phyloP scores from a whole-genome alignment of 1,284 basidiomycete genomes.

The Athelia sp. region DNA sequence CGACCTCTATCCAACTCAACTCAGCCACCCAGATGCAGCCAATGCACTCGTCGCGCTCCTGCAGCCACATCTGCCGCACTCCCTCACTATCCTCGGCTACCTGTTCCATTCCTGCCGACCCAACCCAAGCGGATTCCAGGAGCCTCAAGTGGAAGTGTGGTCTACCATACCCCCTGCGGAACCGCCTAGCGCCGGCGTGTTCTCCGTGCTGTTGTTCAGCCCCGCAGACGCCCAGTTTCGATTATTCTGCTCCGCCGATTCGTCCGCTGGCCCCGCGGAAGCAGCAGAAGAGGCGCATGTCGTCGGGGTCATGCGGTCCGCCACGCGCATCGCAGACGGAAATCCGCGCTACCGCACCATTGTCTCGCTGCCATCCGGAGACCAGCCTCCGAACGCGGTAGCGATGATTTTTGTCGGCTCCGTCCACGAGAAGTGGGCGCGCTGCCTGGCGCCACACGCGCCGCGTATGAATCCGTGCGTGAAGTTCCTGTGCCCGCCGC shows the following conservation, averaged over 20 bases:
- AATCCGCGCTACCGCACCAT: slow-evolving; percentile 6
- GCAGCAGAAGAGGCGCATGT: slow-evolving; percentile 11
- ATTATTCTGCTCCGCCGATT: slow-evolving; percentile 15
- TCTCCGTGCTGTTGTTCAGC: slow-evolving; percentile 16
- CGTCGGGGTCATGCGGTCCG: slow-evolving; percentile 8
- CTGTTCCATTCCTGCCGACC: too few relatives aligned
- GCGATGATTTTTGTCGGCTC: slow-evolving; percentile 5
- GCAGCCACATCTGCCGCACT: too few relatives aligned
- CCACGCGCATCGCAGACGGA: slow-evolving; percentile 5
- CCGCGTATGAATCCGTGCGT: slow-evolving; percentile 4
- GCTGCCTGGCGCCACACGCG: slow-evolving; percentile 7
- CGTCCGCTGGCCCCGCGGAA: slow-evolving; percentile 2
- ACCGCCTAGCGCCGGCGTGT: background rate
- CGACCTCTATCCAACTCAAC: too few relatives aligned
- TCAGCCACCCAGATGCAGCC: too few relatives aligned
- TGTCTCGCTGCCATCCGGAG: too few relatives aligned
- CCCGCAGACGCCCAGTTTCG: slow-evolving; percentile 9
- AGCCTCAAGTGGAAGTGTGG: too few relatives aligned
- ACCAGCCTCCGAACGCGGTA: too few relatives aligned
- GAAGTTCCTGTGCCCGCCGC: slow-evolving; percentile 8
- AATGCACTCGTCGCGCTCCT: too few relatives aligned
- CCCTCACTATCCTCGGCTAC: too few relatives aligned
- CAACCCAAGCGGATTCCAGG: too few relatives aligned
- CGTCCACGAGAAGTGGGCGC: slow-evolving; percentile 14
- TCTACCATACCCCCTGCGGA: too few relatives aligned